Conservation (phyloP, 2,329 filamentous ascomycete genomes). For the Penicillium concentricum region DNA sequence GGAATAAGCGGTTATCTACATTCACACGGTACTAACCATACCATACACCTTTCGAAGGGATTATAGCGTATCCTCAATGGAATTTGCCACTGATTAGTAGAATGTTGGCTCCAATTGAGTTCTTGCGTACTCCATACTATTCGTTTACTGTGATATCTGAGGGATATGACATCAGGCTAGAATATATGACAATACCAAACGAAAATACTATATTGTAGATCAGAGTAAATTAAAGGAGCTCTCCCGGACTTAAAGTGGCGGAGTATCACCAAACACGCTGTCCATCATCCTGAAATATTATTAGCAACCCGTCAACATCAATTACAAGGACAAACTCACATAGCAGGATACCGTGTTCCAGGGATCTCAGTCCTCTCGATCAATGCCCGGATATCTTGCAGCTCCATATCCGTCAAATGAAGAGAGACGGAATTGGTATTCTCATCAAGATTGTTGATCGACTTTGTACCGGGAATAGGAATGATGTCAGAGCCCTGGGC, state of each 20-base stretch:
- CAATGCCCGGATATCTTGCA: constrained; percentile 13
- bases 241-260: background rate
- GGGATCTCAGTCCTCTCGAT: background rate
- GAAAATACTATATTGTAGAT: background rate
- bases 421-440: constrained; percentile 7
- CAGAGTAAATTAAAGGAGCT: background rate
- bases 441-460: constrained; percentile 14
- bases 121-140: background rate
- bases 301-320: background rate
- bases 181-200: background rate
- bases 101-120: background rate
- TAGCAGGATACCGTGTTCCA: background rate
- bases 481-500: constrained; percentile 49
- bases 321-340: background rate
- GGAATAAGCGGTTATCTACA: background rate
- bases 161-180: background rate
- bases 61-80: background rate
- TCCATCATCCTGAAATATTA: constrained; percentile 1
- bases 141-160: background rate
- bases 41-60: constrained; percentile 5
- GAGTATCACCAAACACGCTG: background rate
- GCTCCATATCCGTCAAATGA: constrained; percentile 11
- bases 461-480: constrained; percentile 29
- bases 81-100: background rate
- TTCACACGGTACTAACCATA: no score